These are phyloP conservation scores for Trametes hirsuta DNA, from an alignment of 1,284 basidiomycete species.

Conservation along the genomic window DNA sequence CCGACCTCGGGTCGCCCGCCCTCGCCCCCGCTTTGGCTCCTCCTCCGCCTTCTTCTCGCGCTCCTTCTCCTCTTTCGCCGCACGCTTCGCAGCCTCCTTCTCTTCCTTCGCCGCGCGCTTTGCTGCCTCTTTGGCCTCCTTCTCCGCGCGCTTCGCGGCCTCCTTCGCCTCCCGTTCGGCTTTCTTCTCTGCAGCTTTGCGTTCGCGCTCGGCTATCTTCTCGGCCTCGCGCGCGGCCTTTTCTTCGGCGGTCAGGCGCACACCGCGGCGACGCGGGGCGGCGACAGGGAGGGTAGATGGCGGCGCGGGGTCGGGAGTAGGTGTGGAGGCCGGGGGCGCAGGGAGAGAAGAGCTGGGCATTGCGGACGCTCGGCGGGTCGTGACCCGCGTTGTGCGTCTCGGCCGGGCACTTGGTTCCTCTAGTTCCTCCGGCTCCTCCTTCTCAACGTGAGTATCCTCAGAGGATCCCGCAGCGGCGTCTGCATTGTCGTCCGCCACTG, in stretches of 20 bases:
- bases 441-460: constrained; percentile 1
- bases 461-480: not conserved
- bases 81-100: constrained; percentile 20
- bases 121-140: constrained; percentile 18
- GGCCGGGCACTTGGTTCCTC: not conserved
- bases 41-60: constrained; percentile 15
- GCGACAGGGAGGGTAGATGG: constrained; percentile 7
- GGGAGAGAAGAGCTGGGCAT: constrained; percentile 1
- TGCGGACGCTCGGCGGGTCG: constrained; percentile 4
- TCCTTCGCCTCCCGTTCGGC: constrained; percentile 25
- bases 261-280: constrained; percentile 30
- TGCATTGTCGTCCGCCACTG: not conserved
- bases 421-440: not conserved
- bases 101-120: constrained; percentile 25
- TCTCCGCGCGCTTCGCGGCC: constrained; percentile 27
- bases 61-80: constrained; percentile 17
- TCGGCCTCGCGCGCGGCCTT: constrained; percentile 34
- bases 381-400: constrained; percentile 15
- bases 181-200: constrained; percentile 34
- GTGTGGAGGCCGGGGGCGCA: constrained; percentile 7
- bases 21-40: constrained; percentile 5
- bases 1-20: constrained; percentile 2
- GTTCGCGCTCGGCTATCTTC: constrained; percentile 30
- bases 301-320: constrained; percentile 5
- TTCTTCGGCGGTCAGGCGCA: constrained; percentile 32